These are phyloP conservation scores for Emydomyces testavorans DNA, from an alignment of 2,329 filamentous ascomycete species.

Conservation along the genomic window DNA sequence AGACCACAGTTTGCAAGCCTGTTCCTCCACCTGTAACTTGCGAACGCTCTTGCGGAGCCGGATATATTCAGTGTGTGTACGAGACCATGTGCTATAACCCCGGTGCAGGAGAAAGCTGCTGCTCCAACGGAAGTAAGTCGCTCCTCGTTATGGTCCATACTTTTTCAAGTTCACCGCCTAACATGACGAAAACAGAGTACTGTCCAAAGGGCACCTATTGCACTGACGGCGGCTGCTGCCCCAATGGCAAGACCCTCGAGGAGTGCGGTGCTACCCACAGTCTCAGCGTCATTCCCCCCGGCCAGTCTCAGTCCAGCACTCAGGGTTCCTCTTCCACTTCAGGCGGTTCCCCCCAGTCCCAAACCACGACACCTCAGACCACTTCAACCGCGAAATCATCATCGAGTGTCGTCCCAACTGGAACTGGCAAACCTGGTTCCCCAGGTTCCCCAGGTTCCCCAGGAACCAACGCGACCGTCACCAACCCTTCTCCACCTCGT, in stretches of 20 bases:
- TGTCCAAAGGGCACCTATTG: conserved; percentile 11
- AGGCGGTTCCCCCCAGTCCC: neutral
- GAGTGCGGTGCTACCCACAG: conserved; percentile 9
- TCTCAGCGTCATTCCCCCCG: conserved; percentile 7
- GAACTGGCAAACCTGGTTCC: neutral
- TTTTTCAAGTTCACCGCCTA: neutral
- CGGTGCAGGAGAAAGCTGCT: conserved; percentile 9
- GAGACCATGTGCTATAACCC: conserved; percentile 10
- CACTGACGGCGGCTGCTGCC: conserved; percentile 11
- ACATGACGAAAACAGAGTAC: conserved; percentile 8
- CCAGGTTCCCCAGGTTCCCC: conserved; percentile 5
- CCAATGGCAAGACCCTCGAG: conserved; percentile 6
- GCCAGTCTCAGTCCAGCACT: neutral
- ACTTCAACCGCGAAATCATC: neutral
- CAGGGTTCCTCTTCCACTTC: neutral
- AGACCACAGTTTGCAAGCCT: conserved; percentile 4
- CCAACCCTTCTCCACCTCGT: conserved; percentile 3
- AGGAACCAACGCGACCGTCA: conserved; percentile 6
- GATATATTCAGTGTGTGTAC: conserved; percentile 4
- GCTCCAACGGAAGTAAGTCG: conserved; percentile 13
- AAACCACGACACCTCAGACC: neutral
- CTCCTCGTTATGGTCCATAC: neutral
- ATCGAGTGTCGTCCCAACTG: conserved; percentile 6
- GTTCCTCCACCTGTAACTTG: conserved; percentile 11
- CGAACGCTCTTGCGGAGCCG: conserved; percentile 10